phyloP scores from a whole-genome alignment of 768 basidiomycete genomes.

The Gautieria morchelliformis region DNA sequence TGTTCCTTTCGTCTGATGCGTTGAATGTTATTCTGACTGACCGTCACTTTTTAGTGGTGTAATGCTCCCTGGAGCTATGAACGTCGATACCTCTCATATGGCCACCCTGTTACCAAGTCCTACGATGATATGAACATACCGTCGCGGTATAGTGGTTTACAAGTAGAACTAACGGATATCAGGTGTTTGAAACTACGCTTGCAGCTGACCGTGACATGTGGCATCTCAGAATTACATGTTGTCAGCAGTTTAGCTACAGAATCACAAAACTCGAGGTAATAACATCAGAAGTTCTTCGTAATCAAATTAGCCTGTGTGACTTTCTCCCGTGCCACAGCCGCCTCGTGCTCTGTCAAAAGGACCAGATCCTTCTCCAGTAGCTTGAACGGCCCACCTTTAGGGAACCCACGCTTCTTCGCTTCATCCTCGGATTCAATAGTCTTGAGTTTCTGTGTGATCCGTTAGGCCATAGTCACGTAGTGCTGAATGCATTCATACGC shows the following conservation, averaged over 20 bases:
- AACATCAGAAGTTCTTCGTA: neutral
- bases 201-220: no score
- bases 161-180: no score
- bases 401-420: constrained; percentile 47
- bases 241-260: no score
- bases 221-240: no score
- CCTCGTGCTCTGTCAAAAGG: constrained; percentile 34
- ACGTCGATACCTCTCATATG: neutral
- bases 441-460: constrained; percentile 35
- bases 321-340: constrained; percentile 19
- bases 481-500: constrained; percentile 17
- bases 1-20: constrained; percentile 22
- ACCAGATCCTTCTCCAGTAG: constrained; percentile 38
- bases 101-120: neutral
- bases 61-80: neutral
- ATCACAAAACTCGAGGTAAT: no score
- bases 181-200: no score
- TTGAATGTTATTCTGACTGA: neutral
- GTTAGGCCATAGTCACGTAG: neutral
- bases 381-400: constrained; percentile 36
- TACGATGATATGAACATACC: neutral
- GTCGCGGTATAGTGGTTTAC: no score
- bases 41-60: neutral
- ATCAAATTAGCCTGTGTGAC: neutral
- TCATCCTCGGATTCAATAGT: constrained; percentile 44